Base-by-base conservation (phyloP, 164 flowering plant genomes). In the Amborella trichopoda region DNA sequence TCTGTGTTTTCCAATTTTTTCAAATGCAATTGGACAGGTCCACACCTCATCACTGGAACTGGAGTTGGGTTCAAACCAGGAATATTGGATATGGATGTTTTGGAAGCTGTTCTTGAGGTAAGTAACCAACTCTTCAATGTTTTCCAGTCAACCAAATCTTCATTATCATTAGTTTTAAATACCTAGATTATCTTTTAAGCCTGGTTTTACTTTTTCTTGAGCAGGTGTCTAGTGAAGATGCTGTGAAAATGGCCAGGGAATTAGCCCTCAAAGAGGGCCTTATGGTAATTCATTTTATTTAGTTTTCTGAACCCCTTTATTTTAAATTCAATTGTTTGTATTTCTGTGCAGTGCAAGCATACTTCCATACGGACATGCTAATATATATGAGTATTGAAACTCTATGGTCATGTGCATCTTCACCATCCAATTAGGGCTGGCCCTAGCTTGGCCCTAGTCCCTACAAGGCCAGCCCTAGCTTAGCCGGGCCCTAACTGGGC, bases 31-130 rank as follows among this genome's bases (percentile, higher is more conserved):
- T n/a, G 55, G 44, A 46, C 28, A 87, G 99, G 99, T 53, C 96
- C 96, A 60, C 99, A 91, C 63, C 62, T 51, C 9, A 88, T 91
- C 19, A 91, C 94, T 23, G 99, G 95, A 22, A 91, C 75, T 54
- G 95, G 96, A 20, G 99, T 84, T 40, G 99, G 96, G 47, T 91
- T 91, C 69, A 88, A 82, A 44, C 99, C 96, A 17, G 84, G 84
- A 33, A 88, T 91, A 46, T 47, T 91, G 57, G 99, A 88, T 69
- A 82, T 91, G 96, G 95, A 84, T 68, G 60, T 91, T n/a, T 77
- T 91, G 96, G 95, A 91, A 20, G 75, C 67, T 63, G 99, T 91
- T 59, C 84, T 87, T 17, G 78, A 70, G 82, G 94, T 69, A 65
- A 56, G 67, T 50, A 32, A 30, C 34, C 9, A 14, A n/a, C n/a